Conservation (phyloP, 768 basidiomycete genomes). For the Daedaleopsis sinensis region DNA sequence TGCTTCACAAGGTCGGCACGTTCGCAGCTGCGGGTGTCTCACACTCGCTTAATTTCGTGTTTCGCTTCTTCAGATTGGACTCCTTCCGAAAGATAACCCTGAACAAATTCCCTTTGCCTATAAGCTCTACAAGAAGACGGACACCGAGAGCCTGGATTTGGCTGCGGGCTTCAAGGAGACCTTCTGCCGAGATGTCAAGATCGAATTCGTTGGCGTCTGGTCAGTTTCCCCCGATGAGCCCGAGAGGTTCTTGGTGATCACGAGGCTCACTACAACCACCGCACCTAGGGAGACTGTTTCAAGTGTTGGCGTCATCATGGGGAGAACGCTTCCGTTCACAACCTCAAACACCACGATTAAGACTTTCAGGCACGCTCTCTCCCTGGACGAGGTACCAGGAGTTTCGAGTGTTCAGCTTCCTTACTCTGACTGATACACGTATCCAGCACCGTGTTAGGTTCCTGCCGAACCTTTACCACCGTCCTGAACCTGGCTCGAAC, state of each 20-base stretch:
- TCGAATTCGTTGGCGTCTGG: slow-evolving; percentile 87
- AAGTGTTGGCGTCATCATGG: slow-evolving; percentile 69
- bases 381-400: slow-evolving; percentile 68
- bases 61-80: slow-evolving; percentile 55
- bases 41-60: neutral
- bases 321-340: slow-evolving; percentile 67
- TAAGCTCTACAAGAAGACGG: slow-evolving; percentile 63
- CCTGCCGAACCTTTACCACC: slow-evolving; percentile 64
- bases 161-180: slow-evolving; percentile 73
- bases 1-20: slow-evolving; percentile 62
- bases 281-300: slow-evolving; percentile 72
- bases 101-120: slow-evolving; percentile 78
- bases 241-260: too few relatives aligned
- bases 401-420: slow-evolving; percentile 11
- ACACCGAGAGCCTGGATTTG: slow-evolving; percentile 45
- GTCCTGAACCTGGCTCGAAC: slow-evolving; percentile 34
- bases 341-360: slow-evolving; percentile 62
- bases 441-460: slow-evolving; percentile 67
- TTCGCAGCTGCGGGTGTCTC: neutral
- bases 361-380: slow-evolving; percentile 75
- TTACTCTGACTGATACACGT: neutral
- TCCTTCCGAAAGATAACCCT: slow-evolving; percentile 67
- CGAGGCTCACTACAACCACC: neutral
- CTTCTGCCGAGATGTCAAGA: slow-evolving; percentile 64
- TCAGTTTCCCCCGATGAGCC: slow-evolving; percentile 25